Evolutionary conservation across 345 rosid species (phyloP).

Genomic region (Cardamine chenopodiifolia): DNA sequence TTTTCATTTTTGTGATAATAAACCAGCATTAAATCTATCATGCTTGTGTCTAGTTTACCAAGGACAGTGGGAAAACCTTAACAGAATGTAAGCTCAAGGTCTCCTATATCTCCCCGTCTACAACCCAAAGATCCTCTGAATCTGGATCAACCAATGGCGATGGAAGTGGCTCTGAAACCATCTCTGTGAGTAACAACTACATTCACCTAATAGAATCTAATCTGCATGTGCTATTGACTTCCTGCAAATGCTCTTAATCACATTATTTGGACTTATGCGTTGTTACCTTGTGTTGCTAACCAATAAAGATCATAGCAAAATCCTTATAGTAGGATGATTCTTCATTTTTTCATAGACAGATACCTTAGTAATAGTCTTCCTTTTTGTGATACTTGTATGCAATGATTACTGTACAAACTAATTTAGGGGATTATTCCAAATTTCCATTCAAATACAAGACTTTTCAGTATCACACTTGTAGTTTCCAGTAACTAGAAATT

Average conservation of each 20-base stretch:
- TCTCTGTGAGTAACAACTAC: slow-evolving; percentile 58
- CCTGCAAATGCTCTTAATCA: background rate
- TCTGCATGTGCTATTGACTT: slow-evolving; percentile 18
- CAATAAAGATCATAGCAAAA: background rate
- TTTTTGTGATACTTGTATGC: slow-evolving; percentile 11
- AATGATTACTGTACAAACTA: background rate
- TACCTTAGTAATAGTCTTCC: background rate
- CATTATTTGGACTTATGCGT: background rate
- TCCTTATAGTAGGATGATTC: slow-evolving; percentile 5
- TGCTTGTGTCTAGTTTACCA: slow-evolving; percentile 62
- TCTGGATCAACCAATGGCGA: slow-evolving; percentile 54
- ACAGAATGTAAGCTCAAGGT: slow-evolving; percentile 91
- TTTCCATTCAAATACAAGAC: background rate
- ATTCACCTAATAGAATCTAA: background rate
- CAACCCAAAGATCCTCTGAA: slow-evolving; percentile 57
- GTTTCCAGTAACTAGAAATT: background rate
- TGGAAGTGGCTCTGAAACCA: slow-evolving; percentile 54
- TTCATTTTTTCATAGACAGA: background rate
- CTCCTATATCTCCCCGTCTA: slow-evolving; percentile 56
- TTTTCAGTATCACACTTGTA: background rate
- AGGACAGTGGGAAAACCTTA: slow-evolving; percentile 66
- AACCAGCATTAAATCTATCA: background rate
- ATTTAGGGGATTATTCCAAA: background rate
- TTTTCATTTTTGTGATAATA: background rate
- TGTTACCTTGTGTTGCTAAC: background rate